phyloP scores from a whole-genome alignment of 805 yeast species.

The Wickerhamiella azymoides region DNA sequence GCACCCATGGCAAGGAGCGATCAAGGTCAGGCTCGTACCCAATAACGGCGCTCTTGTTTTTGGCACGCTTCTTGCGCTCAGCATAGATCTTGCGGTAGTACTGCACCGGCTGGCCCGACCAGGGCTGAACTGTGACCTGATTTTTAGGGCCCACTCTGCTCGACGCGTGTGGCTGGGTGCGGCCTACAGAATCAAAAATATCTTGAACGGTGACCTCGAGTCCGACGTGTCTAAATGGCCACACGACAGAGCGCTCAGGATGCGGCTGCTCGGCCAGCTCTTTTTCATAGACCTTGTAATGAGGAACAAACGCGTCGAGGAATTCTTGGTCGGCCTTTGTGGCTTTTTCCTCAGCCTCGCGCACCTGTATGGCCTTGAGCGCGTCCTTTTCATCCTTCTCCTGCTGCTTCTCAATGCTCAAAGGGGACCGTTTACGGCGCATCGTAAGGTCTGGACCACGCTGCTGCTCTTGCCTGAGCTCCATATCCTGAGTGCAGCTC shows the following conservation, averaged over 20 bases:
- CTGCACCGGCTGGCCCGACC: conserved; percentile 50
- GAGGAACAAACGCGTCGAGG: neutral
- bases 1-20: conserved; percentile 43
- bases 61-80: conserved; percentile 12
- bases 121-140: conserved; percentile 47
- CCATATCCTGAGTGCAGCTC: neutral
- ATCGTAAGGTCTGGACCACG: neutral
- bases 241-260: conserved; percentile 21
- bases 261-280: neutral
- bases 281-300: neutral
- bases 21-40: conserved; percentile 13
- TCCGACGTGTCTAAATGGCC: conserved; percentile 74
- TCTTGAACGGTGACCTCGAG: conserved; percentile 62
- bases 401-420: conserved; percentile 1
- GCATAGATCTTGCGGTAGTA: conserved; percentile 35
- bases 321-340: conserved; percentile 6
- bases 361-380: neutral
- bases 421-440: conserved; percentile 3
- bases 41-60: neutral
- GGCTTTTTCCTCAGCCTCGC: conserved; percentile 16
- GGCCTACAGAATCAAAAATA: conserved; percentile 59
- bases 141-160: conserved; percentile 62
- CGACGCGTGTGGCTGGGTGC: conserved; percentile 70
- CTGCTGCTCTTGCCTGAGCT: neutral
- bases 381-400: conserved; percentile 5